phyloP scores from a whole-genome alignment of 148 eudicot species.

The Nepenthes mirabilis region DNA sequence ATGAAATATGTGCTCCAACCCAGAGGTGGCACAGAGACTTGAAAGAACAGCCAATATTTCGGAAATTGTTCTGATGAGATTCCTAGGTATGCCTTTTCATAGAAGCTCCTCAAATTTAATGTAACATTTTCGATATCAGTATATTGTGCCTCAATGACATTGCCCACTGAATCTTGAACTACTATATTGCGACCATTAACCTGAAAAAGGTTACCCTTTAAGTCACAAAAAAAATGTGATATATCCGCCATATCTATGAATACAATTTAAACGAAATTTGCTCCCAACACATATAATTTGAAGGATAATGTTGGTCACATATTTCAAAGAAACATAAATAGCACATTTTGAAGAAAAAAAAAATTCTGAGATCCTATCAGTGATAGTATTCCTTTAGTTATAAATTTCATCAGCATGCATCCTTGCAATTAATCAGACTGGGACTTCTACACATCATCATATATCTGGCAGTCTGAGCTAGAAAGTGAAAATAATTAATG shows the following conservation, averaged over 20 bases:
- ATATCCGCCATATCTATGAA: neutral
- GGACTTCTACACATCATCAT: too few species aligned
- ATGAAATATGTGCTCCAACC: constrained; percentile 89
- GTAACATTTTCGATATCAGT: constrained; percentile 58
- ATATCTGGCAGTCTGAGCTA: too few species aligned
- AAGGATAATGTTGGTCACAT: too few species aligned
- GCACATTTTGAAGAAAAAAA: neutral
- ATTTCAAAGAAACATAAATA: neutral
- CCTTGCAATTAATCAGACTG: too few species aligned
- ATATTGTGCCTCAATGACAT: constrained; percentile 42
- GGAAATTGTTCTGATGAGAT: constrained; percentile 32
- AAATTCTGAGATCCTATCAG: too few species aligned
- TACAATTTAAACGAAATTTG: neutral
- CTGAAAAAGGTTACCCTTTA: constrained; percentile 16
- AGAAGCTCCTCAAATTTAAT: constrained; percentile 48
- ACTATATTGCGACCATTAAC: constrained; percentile 50
- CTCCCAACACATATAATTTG: too few species aligned
- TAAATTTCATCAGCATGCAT: too few species aligned
- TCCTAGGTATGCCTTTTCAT: constrained; percentile 61
- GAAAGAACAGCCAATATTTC: constrained; percentile 70
- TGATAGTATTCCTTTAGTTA: too few species aligned
- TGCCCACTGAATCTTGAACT: constrained; percentile 58
- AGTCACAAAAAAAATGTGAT: neutral
- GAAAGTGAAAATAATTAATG: too few species aligned
- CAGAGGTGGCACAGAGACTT: constrained; percentile 61